Evolutionary conservation across 331 rosid genomes (phyloP).

Genomic region (Erythrophleum ivorense): DNA sequence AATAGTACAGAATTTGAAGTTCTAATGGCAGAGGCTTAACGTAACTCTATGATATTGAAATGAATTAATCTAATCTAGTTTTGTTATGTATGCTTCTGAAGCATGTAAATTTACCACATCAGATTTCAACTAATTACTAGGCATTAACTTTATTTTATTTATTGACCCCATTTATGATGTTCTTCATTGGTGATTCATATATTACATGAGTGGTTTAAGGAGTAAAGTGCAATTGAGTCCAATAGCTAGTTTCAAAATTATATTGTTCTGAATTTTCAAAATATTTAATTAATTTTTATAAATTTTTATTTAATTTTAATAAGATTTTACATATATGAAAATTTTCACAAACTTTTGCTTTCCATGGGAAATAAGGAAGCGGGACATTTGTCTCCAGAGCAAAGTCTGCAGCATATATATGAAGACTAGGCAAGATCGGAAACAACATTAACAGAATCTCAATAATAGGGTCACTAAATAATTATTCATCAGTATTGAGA

Average conservation of each 20-base stretch:
- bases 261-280: too few relatives aligned
- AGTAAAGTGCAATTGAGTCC: neutral
- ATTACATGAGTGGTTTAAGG: neutral
- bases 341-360: too few relatives aligned
- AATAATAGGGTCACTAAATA: too few relatives aligned
- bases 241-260: neutral
- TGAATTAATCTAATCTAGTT: neutral
- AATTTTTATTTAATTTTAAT: too few relatives aligned
- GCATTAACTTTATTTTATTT: neutral
- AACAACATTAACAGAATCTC: too few relatives aligned
- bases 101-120: neutral
- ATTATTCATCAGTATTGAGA: too few relatives aligned
- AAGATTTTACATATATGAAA: too few relatives aligned
- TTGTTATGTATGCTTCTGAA: neutral
- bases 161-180: neutral
- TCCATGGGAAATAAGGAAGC: too few relatives aligned
- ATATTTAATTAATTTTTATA: too few relatives aligned
- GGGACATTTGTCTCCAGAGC: too few relatives aligned
- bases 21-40: neutral
- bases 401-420: too few relatives aligned
- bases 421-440: too few relatives aligned
- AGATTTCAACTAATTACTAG: neutral
- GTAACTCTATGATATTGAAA: slow-evolving; percentile 27
- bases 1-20: slow-evolving; percentile 23
- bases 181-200: neutral